These are phyloP conservation scores for Alternaria rosae DNA, from an alignment of 2,329 filamentous ascomycete genomes.

Conservation along the genomic window DNA sequence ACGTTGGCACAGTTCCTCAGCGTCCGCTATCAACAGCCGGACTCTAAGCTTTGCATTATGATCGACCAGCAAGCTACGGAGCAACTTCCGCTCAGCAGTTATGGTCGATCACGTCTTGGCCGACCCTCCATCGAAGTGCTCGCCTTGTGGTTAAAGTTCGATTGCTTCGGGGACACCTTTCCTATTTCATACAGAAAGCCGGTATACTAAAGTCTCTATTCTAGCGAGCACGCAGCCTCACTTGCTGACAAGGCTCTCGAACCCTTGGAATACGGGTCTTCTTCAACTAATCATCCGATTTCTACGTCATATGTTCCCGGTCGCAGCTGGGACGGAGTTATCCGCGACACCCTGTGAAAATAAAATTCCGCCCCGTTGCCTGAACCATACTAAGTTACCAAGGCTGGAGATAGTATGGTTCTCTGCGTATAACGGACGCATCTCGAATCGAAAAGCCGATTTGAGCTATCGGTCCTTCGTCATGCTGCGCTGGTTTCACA, in stretches of 20 bases:
- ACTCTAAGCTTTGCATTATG: background rate
- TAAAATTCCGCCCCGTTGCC: background rate
- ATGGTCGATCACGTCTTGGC: background rate
- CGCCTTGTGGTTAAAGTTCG: constrained; percentile 7
- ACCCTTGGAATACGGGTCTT: background rate
- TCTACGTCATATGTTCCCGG: background rate
- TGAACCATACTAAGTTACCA: background rate
- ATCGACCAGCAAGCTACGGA: background rate
- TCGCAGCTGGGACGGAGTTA: background rate
- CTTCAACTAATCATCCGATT: background rate
- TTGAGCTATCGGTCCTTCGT: constrained; percentile 3
- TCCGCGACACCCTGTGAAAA: background rate
- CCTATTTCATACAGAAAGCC: background rate
- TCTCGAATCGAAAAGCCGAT: background rate
- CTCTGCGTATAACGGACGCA: background rate
- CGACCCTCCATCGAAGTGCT: background rate
- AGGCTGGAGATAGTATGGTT: background rate
- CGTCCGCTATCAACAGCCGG: constrained; percentile 6
- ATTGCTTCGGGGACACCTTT: background rate
- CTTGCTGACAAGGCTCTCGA: background rate
- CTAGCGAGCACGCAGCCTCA: background rate
- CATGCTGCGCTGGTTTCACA: background rate
- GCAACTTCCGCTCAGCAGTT: background rate
- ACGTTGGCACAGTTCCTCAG: constrained; percentile 6
- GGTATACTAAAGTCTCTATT: background rate